phyloP scores from a whole-genome alignment of 441 rosid species.

The Sinapis alba region DNA sequence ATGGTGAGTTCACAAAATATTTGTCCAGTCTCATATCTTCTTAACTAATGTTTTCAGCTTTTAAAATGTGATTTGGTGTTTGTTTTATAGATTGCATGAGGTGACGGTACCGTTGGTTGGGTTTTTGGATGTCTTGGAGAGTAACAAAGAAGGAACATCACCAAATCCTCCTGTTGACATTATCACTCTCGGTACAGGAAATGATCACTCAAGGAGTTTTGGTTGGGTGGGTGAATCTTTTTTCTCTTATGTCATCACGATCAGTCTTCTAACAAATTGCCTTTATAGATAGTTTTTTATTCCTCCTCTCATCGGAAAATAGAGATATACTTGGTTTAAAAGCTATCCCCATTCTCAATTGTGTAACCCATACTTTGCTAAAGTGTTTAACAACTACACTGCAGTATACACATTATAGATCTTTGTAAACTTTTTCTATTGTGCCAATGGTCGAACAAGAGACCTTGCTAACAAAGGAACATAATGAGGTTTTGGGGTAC shows the following conservation, averaged over 20 bases:
- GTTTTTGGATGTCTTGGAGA: slow-evolving; percentile 71
- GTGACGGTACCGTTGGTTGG: slow-evolving; percentile 95
- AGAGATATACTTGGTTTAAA: too few species aligned
- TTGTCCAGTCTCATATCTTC: not conserved
- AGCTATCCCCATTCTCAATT: too few species aligned
- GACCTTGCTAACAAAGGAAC: not conserved
- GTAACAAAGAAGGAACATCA: slow-evolving; percentile 43
- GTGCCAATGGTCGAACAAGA: too few species aligned
- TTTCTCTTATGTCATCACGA: not conserved
- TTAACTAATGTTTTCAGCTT: not conserved
- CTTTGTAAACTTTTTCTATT: too few species aligned
- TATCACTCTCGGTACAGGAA: slow-evolving; percentile 87
- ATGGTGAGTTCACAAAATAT: slow-evolving; percentile 46
- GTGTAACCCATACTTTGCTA: too few species aligned
- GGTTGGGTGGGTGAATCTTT: slow-evolving; percentile 72
- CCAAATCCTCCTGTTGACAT: slow-evolving; percentile 82
- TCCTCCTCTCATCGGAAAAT: too few species aligned
- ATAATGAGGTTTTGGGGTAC: too few species aligned
- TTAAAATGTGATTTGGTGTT: slow-evolving; percentile 6
- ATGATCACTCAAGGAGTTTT: slow-evolving; percentile 82
- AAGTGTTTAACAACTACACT: too few species aligned
- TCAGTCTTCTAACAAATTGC: too few species aligned
- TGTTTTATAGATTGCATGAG: slow-evolving; percentile 77
- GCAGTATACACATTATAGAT: too few species aligned
- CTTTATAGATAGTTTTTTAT: too few species aligned